phyloP scores from a whole-genome alignment of 192 early-diverging fungal species.

The Coemansia sp. region DNA sequence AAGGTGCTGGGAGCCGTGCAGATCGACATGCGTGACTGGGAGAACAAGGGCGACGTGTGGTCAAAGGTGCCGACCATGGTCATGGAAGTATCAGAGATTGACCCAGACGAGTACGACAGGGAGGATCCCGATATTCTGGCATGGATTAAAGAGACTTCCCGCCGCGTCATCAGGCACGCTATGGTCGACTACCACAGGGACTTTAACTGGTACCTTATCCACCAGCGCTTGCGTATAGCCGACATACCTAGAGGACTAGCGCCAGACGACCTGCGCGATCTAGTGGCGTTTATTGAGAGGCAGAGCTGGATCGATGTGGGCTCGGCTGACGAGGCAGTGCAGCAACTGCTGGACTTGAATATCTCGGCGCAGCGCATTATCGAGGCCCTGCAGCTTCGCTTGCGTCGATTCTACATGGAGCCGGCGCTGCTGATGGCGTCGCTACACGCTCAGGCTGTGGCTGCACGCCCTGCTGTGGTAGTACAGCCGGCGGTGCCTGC shows the following conservation, averaged over 20 bases:
- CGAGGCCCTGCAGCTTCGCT: conserved; percentile 43
- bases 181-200: conserved; percentile 54
- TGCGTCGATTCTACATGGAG: conserved; percentile 48
- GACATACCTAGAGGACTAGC: conserved; percentile 30
- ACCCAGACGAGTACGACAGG: conserved; percentile 54
- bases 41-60: conserved; percentile 56
- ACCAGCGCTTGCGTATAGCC: conserved; percentile 49
- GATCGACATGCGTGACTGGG: conserved; percentile 59
- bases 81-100: conserved; percentile 47
- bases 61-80: conserved; percentile 49
- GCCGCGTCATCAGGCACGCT: conserved; percentile 32
- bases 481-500: background rate
- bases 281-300: conserved; percentile 47
- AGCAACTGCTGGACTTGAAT: conserved; percentile 36
- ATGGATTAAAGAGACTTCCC: conserved; percentile 47
- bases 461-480: background rate
- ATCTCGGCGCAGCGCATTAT: conserved; percentile 39
- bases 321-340: conserved; percentile 28
- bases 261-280: conserved; percentile 35
- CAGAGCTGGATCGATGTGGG: conserved; percentile 45
- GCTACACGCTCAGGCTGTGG: conserved; percentile 18
- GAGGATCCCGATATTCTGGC: conserved; percentile 49
- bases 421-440: conserved; percentile 45
- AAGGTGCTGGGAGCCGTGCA: conserved; percentile 32
- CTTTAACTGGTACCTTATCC: conserved; percentile 54